These are phyloP conservation scores for Albizia julibrissin DNA, from an alignment of 306 rosid genomes.

Conservation along the genomic window DNA sequence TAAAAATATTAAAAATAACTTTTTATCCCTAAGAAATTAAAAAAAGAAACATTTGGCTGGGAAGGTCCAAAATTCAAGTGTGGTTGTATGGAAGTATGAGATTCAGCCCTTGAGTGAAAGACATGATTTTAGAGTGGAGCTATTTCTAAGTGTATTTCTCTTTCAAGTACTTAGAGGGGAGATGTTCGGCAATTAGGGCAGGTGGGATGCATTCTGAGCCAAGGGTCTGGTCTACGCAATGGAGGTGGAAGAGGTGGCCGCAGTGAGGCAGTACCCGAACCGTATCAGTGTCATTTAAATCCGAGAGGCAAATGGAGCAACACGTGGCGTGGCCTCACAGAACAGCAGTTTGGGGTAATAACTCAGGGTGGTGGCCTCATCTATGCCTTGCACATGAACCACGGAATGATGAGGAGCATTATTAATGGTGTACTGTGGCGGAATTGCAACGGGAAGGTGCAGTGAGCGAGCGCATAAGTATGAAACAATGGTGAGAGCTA, in stretches of 20 bases:
- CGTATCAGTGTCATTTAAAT: conserved; percentile 51
- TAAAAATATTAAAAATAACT: no score
- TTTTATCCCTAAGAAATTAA: no score
- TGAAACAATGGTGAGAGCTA: conserved; percentile 50
- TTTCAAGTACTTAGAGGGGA: conserved; percentile 26
- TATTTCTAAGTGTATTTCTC: no score
- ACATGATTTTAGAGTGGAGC: no score
- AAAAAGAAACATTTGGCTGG: no score
- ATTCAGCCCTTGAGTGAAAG: no score
- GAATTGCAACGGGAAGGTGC: not conserved
- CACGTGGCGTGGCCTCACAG: conserved; percentile 55
- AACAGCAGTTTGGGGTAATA: conserved; percentile 56
- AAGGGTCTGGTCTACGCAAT: conserved; percentile 65
- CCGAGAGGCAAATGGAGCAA: conserved; percentile 67
- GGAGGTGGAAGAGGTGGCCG: conserved; percentile 53
- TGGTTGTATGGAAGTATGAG: no score
- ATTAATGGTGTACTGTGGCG: no score
- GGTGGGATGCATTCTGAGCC: conserved; percentile 64
- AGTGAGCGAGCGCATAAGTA: conserved; percentile 55
- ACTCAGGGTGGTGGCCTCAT: conserved; percentile 45
- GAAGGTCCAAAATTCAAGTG: no score
- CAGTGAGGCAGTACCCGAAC: conserved; percentile 62
- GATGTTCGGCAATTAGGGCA: conserved; percentile 71
- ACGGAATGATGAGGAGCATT: not conserved
- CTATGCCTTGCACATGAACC: conserved; percentile 49